phyloP scores from a whole-genome alignment of 352 stramenopile species.

The Pythium vanterpoolii region DNA sequence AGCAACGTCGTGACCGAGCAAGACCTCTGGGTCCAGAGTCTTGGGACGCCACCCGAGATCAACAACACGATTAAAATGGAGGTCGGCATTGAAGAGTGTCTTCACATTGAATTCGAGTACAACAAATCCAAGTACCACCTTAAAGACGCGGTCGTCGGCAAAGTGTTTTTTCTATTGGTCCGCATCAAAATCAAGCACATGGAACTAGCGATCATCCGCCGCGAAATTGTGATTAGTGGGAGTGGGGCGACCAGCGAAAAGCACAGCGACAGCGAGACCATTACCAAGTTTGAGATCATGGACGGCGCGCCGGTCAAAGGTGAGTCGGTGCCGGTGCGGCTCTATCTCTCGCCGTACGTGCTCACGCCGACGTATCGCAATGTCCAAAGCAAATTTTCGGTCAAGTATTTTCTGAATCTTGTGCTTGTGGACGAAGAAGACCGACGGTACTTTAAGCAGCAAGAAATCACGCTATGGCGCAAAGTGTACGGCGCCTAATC shows the following conservation, averaged over 20 bases:
- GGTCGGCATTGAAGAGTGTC: slow-evolving; percentile 98
- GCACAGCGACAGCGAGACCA: slow-evolving; percentile 95
- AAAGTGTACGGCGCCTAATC: slow-evolving; percentile 32
- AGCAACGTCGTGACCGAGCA: slow-evolving; percentile 91
- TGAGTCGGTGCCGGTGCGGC: slow-evolving; percentile 95
- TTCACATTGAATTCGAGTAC: slow-evolving; percentile 99
- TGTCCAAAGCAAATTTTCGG: slow-evolving; percentile 90
- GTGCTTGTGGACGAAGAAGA: slow-evolving; percentile 99
- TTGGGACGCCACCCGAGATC: slow-evolving; percentile 56
- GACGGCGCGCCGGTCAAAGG: slow-evolving; percentile 96
- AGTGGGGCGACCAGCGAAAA: slow-evolving; percentile 60
- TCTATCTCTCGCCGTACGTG: slow-evolving; percentile 91
- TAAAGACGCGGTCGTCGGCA: slow-evolving; percentile 95
- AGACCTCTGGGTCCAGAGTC: slow-evolving; percentile 91
- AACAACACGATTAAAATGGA: slow-evolving; percentile 98
- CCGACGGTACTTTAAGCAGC: slow-evolving; percentile 99
- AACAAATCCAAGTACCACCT: slow-evolving; percentile 96
- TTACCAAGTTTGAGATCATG: slow-evolving; percentile 99
- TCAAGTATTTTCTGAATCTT: slow-evolving; percentile 98
- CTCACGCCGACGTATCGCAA: slow-evolving; percentile 90
- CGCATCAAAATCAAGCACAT: slow-evolving; percentile 99
- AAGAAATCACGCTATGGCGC: slow-evolving; percentile 97
- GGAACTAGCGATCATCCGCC: slow-evolving; percentile 96
- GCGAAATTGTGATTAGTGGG: slow-evolving; percentile 78
- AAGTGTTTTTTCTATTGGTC: slow-evolving; percentile 98